Conservation (phyloP, 306 rosid genomes). For the Lathyrus sativus region DNA sequence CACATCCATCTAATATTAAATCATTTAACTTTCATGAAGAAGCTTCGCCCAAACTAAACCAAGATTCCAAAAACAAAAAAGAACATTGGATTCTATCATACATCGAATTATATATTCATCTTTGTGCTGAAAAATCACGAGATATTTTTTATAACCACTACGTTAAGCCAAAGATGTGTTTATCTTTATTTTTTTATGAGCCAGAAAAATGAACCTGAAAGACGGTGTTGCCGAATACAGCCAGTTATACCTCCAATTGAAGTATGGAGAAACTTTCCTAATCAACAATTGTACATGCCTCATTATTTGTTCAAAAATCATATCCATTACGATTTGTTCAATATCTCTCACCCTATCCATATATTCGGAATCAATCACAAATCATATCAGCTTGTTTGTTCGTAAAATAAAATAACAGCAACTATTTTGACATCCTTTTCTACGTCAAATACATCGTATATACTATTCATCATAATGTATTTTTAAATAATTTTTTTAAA, state of each 20-base stretch:
- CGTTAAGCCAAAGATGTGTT: conserved; percentile 8
- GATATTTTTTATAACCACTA: neutral
- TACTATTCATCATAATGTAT: too few species aligned
- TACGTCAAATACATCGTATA: too few species aligned
- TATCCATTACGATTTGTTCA: conserved; percentile 9
- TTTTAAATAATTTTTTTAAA: too few species aligned
- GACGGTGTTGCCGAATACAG: conserved; percentile 31
- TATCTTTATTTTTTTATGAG: neutral
- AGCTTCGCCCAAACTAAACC: conserved; percentile 19
- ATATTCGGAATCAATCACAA: neutral
- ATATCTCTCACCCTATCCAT: neutral
- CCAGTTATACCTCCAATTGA: neutral
- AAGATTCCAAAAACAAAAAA: conserved; percentile 18
- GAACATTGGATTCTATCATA: conserved; percentile 39
- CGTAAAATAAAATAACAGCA: neutral
- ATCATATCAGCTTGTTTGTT: neutral
- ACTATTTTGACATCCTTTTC: too few species aligned
- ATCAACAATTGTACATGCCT: conserved; percentile 22
- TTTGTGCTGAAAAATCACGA: conserved; percentile 6
- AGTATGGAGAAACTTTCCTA: conserved; percentile 52
- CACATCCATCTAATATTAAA: too few species aligned
- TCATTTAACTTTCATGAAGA: neutral
- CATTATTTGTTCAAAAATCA: conserved; percentile 29
- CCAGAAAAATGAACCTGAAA: neutral
- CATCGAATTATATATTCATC: conserved; percentile 22